Conservation (phyloP, 1,139 yeast genomes). For the Hansenula lynferdii region DNA sequence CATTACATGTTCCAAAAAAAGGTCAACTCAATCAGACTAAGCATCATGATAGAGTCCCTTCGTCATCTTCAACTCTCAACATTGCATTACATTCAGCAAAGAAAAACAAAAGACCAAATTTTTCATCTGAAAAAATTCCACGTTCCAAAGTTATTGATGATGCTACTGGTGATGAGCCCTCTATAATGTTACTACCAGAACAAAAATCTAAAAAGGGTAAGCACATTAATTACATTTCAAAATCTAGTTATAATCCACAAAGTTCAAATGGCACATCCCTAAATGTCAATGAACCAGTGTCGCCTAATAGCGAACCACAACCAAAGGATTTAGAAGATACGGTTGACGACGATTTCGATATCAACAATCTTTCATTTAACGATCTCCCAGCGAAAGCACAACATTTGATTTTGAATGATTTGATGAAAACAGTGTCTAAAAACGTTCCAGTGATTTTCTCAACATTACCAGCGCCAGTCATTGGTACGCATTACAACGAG, state of each 20-base stretch:
- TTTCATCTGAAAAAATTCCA: slow-evolving; percentile 77
- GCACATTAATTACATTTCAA: background rate
- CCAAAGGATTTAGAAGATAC: slow-evolving; percentile 5
- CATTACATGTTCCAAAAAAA: background rate
- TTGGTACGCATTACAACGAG: slow-evolving; percentile 72
- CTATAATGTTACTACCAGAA: slow-evolving; percentile 47
- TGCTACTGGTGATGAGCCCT: slow-evolving; percentile 57
- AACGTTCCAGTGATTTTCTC: slow-evolving; percentile 69
- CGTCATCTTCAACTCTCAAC: slow-evolving; percentile 4
- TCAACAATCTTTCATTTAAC: slow-evolving; percentile 56
- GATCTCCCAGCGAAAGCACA: slow-evolving; percentile 90
- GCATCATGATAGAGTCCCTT: slow-evolving; percentile 23
- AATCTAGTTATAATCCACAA: background rate
- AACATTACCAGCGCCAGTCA: slow-evolving; percentile 82
- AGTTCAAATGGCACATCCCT: background rate
- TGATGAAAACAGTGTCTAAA: slow-evolving; percentile 63
- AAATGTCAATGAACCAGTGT: background rate
- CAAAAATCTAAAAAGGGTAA: slow-evolving; percentile 4
- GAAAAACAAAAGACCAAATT: slow-evolving; percentile 55
- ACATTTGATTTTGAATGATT: slow-evolving; percentile 79
- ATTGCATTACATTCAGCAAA: slow-evolving; percentile 12
- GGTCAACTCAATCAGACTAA: slow-evolving; percentile 2
- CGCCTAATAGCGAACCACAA: slow-evolving; percentile 10
- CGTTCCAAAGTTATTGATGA: slow-evolving; percentile 65
- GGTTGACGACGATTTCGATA: slow-evolving; percentile 24